Conservation (phyloP, 352 stramenopile genomes). For the Phytophthora quininea region DNA sequence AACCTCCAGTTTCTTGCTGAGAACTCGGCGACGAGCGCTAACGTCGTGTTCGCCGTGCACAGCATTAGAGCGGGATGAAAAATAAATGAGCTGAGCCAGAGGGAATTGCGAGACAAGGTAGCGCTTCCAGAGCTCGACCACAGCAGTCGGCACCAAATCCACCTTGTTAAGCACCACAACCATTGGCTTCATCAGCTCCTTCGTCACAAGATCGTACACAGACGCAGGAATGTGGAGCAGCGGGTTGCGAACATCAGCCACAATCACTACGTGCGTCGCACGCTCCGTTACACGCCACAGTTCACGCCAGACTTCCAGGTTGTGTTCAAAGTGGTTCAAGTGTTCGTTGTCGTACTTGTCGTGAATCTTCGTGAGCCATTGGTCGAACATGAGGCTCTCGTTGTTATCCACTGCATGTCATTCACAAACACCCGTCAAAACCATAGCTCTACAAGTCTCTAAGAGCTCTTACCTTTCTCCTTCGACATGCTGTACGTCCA, state of each 20-base stretch:
- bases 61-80: constrained; percentile 80
- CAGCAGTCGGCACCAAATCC: constrained; percentile 68
- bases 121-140: constrained; percentile 70
- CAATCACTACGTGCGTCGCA: constrained; percentile 77
- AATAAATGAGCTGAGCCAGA: constrained; percentile 69
- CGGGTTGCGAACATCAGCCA: constrained; percentile 83
- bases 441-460: neutral
- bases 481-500: constrained; percentile 89
- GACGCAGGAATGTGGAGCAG: constrained; percentile 83
- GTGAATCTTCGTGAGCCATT: constrained; percentile 87
- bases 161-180: constrained; percentile 88
- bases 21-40: constrained; percentile 65
- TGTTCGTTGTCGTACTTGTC: constrained; percentile 83
- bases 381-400: constrained; percentile 86
- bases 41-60: constrained; percentile 74
- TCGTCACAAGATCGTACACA: constrained; percentile 80
- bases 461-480: constrained; percentile 57
- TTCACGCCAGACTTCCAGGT: constrained; percentile 86
- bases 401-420: constrained; percentile 66
- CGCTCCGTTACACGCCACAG: constrained; percentile 88
- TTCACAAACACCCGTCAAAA: constrained; percentile 5
- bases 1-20: constrained; percentile 84
- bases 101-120: constrained; percentile 73
- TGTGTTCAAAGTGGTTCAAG: constrained; percentile 89
- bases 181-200: constrained; percentile 79